These are phyloP conservation scores for Polyporus tsugae DNA, from an alignment of 1,284 basidiomycete species.

Conservation along the genomic window DNA sequence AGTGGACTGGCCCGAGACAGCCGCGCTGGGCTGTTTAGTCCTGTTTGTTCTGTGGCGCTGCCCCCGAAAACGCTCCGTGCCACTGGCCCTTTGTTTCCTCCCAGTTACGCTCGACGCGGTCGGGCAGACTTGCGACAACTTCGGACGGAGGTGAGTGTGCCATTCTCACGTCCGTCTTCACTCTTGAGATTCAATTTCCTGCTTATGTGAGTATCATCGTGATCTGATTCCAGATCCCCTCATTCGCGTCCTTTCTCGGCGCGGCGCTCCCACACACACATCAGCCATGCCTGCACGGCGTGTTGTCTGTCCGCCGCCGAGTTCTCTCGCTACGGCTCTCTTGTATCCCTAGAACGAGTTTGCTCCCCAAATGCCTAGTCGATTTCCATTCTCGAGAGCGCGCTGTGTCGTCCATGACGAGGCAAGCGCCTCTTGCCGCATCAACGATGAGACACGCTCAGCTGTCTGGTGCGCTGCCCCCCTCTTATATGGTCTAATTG, in stretches of 20 bases:
- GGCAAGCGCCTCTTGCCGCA: conserved; percentile 9
- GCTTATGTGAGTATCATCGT: conserved; percentile 18
- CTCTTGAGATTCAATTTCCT: conserved; percentile 6
- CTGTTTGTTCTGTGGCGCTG: conserved; percentile 28
- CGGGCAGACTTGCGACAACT: conserved; percentile 21
- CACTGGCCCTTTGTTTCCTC: conserved; percentile 28
- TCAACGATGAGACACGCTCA: conserved; percentile 22
- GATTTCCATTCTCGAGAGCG: conserved; percentile 12
- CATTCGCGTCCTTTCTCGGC: conserved; percentile 4
- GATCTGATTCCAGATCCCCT: conserved; percentile 11
- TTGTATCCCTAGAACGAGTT: background rate
- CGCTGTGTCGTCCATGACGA: background rate
- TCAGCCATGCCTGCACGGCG: conserved; percentile 18
- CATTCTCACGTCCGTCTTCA: conserved; percentile 18
- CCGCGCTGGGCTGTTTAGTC: conserved; percentile 17
- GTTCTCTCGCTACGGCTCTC: conserved; percentile 6
- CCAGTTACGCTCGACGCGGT: conserved; percentile 10
- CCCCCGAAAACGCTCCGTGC: conserved; percentile 21
- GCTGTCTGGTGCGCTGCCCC: conserved; percentile 19
- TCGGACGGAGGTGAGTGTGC: conserved; percentile 11
- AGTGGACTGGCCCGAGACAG: background rate
- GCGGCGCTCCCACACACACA: conserved; percentile 10
- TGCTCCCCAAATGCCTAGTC: background rate
- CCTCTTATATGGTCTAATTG: conserved; percentile 27
- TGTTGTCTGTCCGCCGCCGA: conserved; percentile 9